Base-by-base conservation (phyloP, 257 asterid genomes). In the Scutellaria galericulata region DNA sequence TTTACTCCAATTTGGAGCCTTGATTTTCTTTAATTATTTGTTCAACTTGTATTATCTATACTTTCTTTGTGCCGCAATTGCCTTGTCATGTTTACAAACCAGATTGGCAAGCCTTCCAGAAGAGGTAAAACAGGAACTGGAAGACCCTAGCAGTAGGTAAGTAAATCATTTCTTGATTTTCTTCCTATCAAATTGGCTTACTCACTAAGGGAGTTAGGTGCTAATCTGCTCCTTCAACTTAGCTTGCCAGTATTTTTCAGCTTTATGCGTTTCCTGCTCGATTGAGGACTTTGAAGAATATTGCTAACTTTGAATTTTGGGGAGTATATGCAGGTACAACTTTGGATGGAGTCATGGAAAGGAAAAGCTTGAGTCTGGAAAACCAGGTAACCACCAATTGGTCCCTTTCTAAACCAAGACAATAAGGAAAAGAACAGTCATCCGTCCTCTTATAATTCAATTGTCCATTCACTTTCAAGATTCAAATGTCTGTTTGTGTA, bases 301-400 rank as follows among this genome's bases (percentile, higher is more conserved):
- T 56, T 72, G 51, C 58, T 37, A 74, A 71, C 27, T 67, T 71
- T 66, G 18, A 73, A 79, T 57, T 60, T 22, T 15, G 73, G 70
- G 52, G 71, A 50, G 57, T 68, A 45, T 52, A 9, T 75, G 75
- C 65, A 92, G 98, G 85, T 93, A 90, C 84, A 93, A 89, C 82
- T 81, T 93, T 71, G 98, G 98, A 78, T 90, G 98, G 98, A 93
- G 98, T 81, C 98, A 93, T 81, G 98, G 97, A 53, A 90, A 89
- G 85, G 98, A 93, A 80, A 87, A 87, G 81, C 98, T 93, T 52
- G 97, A 90, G 78, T 87, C 89, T 52, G 98, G 98, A 71, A 93
- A 87, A 84, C 92, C 88, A 77, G 98, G 97, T 90, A 87, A 70
- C 37, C 37, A 31, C 12, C 37, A 13, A 39, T 18, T 73, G 63